phyloP scores from a whole-genome alignment of 805 yeast genomes.

The Candida awuae region DNA sequence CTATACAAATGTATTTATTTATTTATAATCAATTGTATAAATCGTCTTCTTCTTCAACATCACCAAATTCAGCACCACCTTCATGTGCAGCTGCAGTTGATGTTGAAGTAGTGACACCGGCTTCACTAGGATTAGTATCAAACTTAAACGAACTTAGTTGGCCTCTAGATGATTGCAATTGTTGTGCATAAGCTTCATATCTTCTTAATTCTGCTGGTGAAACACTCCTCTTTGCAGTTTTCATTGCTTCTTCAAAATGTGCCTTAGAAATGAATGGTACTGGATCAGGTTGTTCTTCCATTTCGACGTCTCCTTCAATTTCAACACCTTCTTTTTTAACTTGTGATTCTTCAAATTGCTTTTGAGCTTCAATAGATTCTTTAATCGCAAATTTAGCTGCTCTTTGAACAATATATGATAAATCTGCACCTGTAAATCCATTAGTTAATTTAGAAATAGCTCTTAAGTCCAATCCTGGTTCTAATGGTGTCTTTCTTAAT shows the following conservation, averaged over 20 bases:
- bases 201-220: constrained; percentile 96
- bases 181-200: constrained; percentile 97
- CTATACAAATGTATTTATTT: not conserved
- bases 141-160: constrained; percentile 87
- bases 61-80: constrained; percentile 40
- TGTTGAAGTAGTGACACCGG: constrained; percentile 11
- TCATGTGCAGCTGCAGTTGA: constrained; percentile 28
- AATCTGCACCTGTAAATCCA: constrained; percentile 99
- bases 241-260: constrained; percentile 99
- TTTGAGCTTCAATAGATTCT: constrained; percentile 88
- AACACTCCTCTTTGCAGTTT: constrained; percentile 96
- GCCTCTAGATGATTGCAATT: constrained; percentile 92
- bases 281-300: constrained; percentile 77
- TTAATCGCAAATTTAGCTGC: constrained; percentile 98
- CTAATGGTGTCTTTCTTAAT: constrained; percentile 96
- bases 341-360: constrained; percentile 40
- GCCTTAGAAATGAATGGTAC: constrained; percentile 92
- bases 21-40: constrained; percentile 28
- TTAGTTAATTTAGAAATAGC: constrained; percentile 92
- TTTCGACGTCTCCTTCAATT: constrained; percentile 32
- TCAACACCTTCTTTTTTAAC: constrained; percentile 35
- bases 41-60: constrained; percentile 42
- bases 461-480: constrained; percentile 84
- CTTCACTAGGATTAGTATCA: constrained; percentile 26
- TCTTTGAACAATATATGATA: constrained; percentile 94